Conservation (phyloP, 2,329 filamentous ascomycete species). For the Celoporthe dispersa region DNA sequence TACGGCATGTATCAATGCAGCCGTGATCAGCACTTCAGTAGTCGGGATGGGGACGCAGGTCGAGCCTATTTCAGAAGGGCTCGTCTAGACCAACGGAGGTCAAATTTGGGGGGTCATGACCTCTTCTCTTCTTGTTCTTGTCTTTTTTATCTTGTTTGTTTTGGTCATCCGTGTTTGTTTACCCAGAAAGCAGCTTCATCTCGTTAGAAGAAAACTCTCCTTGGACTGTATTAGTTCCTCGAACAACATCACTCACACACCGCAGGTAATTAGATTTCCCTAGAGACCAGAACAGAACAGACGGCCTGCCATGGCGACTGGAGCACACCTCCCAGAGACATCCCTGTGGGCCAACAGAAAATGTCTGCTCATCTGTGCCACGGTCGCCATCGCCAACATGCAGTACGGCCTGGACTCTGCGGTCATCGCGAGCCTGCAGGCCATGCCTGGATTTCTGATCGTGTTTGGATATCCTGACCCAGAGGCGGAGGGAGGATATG, state of each 20-base stretch:
- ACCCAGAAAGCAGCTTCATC: too few relatives aligned
- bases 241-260: too few relatives aligned
- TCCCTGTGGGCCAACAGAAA: slow-evolving; percentile 47
- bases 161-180: too few relatives aligned
- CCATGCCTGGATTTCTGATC: slow-evolving; percentile 55
- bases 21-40: neutral
- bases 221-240: too few relatives aligned
- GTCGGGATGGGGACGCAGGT: neutral
- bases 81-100: neutral
- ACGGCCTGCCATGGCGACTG: neutral
- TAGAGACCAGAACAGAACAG: too few relatives aligned
- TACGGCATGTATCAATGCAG: neutral
- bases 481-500: slow-evolving; percentile 41
- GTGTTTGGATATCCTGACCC: slow-evolving; percentile 55
- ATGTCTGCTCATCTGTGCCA: slow-evolving; percentile 51
- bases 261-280: too few relatives aligned
- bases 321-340: slow-evolving; percentile 37
- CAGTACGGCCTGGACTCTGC: slow-evolving; percentile 57
- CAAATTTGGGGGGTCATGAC: neutral
- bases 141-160: too few relatives aligned
- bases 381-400: slow-evolving; percentile 53
- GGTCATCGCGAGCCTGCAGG: slow-evolving; percentile 50
- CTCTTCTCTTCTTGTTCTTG: too few relatives aligned
- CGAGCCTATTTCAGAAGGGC: neutral
- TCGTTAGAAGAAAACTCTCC: too few relatives aligned